Evolutionary conservation across 2,329 filamentous ascomycete genomes (phyloP).

Genomic region (Fusarium sp.): DNA sequence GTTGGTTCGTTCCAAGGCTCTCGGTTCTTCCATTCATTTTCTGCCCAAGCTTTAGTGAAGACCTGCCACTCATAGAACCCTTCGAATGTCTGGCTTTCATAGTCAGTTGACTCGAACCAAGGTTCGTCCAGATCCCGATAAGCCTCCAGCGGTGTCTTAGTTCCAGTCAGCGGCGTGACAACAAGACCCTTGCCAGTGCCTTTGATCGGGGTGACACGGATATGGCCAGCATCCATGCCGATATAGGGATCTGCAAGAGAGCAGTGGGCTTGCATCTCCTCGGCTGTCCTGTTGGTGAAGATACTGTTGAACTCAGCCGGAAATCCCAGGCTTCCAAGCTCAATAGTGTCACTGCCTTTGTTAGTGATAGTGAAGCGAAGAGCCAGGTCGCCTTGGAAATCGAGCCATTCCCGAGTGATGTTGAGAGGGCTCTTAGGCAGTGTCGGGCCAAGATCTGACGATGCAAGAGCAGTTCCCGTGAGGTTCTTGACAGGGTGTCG

Average conservation of each 20-base stretch:
- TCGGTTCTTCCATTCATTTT: slow-evolving; percentile 61
- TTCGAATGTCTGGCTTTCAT: slow-evolving; percentile 66
- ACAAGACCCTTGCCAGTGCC: slow-evolving; percentile 63
- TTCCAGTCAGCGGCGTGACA: slow-evolving; percentile 60
- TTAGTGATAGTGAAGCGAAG: slow-evolving; percentile 63
- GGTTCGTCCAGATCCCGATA: slow-evolving; percentile 63
- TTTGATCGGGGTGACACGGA: slow-evolving; percentile 61
- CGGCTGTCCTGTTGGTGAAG: slow-evolving; percentile 60
- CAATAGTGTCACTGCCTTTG: slow-evolving; percentile 50
- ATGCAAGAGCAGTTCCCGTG: slow-evolving; percentile 45
- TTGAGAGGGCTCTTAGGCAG: slow-evolving; percentile 52
- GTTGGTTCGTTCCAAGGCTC: slow-evolving; percentile 65
- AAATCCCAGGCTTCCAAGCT: slow-evolving; percentile 66
- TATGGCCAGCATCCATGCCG: slow-evolving; percentile 66
- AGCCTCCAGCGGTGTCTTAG: slow-evolving; percentile 59
- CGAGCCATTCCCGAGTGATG: slow-evolving; percentile 62
- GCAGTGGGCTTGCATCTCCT: slow-evolving; percentile 60
- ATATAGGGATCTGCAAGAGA: slow-evolving; percentile 68
- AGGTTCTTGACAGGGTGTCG: slow-evolving; percentile 44
- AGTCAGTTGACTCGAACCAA: slow-evolving; percentile 50
- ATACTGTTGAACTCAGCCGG: slow-evolving; percentile 71
- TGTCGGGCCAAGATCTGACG: slow-evolving; percentile 53
- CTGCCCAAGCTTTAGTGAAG: slow-evolving; percentile 61
- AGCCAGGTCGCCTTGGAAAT: slow-evolving; percentile 58
- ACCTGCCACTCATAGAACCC: slow-evolving; percentile 70